A percentile compares a stretch with the other conserved stretches of the same genome.
phyloP scores from a whole-genome alignment of 305 asterid genomes.

The Ilex paraguariensis region DNA sequence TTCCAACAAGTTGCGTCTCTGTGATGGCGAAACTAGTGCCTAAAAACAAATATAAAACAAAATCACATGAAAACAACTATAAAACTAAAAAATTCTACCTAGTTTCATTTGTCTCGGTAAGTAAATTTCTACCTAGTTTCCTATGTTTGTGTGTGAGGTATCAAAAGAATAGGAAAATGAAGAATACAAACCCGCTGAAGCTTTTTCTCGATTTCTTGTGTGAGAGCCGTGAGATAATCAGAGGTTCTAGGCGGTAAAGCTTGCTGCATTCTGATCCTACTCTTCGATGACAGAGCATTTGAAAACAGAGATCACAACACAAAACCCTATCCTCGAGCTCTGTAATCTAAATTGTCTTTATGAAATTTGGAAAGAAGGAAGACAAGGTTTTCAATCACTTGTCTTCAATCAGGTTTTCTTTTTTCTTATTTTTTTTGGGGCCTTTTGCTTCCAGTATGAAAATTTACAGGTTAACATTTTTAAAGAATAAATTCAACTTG shows the following conservation, averaged over 20 bases:
- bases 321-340: background rate
- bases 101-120: too few relatives aligned
- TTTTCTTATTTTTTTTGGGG: too few relatives aligned
- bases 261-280: slow-evolving; percentile 45
- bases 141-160: background rate
- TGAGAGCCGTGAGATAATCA: slow-evolving; percentile 72
- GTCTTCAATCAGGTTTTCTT: too few relatives aligned
- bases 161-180: background rate
- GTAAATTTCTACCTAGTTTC: too few relatives aligned
- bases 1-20: slow-evolving; percentile 71
- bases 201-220: slow-evolving; percentile 86
- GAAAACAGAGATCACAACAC: slow-evolving; percentile 7
- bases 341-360: too few relatives aligned
- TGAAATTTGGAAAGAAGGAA: too few relatives aligned
- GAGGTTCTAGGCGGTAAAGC: slow-evolving; percentile 58
- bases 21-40: slow-evolving; percentile 82
- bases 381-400: too few relatives aligned
- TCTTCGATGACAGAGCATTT: slow-evolving; percentile 26
- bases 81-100: too few relatives aligned
- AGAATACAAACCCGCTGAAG: slow-evolving; percentile 74
- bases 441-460: too few relatives aligned
- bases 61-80: too few relatives aligned
- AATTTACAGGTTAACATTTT: too few relatives aligned
- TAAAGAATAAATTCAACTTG: too few relatives aligned
- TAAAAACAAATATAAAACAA: slow-evolving; percentile 8